These are phyloP conservation scores for Phytophthora cryptogea DNA, from an alignment of 352 stramenopile species.

Conservation along the genomic window DNA sequence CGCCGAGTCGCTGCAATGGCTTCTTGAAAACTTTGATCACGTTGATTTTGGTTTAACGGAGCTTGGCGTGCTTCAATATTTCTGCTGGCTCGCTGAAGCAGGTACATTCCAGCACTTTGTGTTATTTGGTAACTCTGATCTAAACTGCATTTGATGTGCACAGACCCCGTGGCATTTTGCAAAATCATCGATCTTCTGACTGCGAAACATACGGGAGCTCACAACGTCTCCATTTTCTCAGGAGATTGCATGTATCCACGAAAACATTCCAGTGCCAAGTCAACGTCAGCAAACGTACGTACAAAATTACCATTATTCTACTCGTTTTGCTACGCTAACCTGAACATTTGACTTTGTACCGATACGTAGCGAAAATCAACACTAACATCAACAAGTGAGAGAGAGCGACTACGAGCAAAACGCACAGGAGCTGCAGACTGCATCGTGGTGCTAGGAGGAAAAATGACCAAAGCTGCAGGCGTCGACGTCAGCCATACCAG, in stretches of 20 bases:
- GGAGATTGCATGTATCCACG: slow-evolving; percentile 22
- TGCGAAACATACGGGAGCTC: slow-evolving; percentile 61
- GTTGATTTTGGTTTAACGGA: slow-evolving; percentile 46
- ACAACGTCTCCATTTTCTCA: slow-evolving; percentile 49
- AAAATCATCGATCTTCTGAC: slow-evolving; percentile 62
- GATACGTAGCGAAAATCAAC: slow-evolving; percentile 19
- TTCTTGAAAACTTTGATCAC: slow-evolving; percentile 61
- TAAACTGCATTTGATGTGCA: not conserved
- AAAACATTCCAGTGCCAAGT: slow-evolving; percentile 30
- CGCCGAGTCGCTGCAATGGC: slow-evolving; percentile 42
- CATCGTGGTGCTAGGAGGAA: slow-evolving; percentile 58
- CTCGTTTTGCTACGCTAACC: too few relatives aligned
- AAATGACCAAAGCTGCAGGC: slow-evolving; percentile 42
- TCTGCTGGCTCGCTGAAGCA: slow-evolving; percentile 69
- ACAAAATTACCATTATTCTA: not conserved
- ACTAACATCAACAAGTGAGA: slow-evolving; percentile 9
- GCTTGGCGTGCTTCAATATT: slow-evolving; percentile 66
- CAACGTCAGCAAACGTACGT: slow-evolving; percentile 24
- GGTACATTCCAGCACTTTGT: slow-evolving; percentile 24
- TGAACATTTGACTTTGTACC: too few relatives aligned
- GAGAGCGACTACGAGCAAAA: slow-evolving; percentile 17
- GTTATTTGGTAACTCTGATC: not conserved
- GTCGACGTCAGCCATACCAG: slow-evolving; percentile 39
- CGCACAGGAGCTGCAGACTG: slow-evolving; percentile 51
- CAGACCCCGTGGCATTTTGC: slow-evolving; percentile 66